These are phyloP conservation scores for Beauveria pseudobassiana DNA, from an alignment of 2,329 filamentous ascomycete species.

Conservation along the genomic window DNA sequence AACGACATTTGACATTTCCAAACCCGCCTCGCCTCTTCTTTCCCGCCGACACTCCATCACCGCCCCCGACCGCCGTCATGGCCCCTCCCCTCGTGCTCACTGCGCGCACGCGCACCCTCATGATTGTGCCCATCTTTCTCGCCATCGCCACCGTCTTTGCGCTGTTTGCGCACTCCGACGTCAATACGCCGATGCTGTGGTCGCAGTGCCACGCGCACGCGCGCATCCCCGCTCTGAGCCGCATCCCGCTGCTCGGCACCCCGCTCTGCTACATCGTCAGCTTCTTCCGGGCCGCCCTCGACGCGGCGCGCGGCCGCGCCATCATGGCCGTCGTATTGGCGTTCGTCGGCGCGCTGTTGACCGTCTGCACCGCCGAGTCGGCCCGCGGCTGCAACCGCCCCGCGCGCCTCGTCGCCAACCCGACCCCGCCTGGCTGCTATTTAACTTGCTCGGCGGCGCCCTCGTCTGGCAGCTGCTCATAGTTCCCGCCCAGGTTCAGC, in stretches of 20 bases:
- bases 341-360: slow-evolving; percentile 40
- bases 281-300: slow-evolving; percentile 39
- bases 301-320: slow-evolving; percentile 32
- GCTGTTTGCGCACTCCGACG: slow-evolving; percentile 40
- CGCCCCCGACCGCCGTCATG: not conserved
- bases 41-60: too few species aligned
- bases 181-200: slow-evolving; percentile 45
- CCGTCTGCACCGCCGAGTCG: slow-evolving; percentile 42
- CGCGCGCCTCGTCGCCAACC: slow-evolving; percentile 29
- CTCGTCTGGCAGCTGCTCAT: slow-evolving; percentile 46
- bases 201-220: slow-evolving; percentile 45
- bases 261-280: slow-evolving; percentile 42
- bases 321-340: slow-evolving; percentile 35
- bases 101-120: slow-evolving; percentile 40
- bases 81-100: slow-evolving; percentile 8
- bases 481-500: slow-evolving; percentile 40
- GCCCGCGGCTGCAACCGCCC: slow-evolving; percentile 34
- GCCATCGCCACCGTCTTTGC: slow-evolving; percentile 32
- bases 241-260: slow-evolving; percentile 37
- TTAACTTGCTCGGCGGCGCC: slow-evolving; percentile 41
- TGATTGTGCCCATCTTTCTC: slow-evolving; percentile 41
- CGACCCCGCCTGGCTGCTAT: slow-evolving; percentile 39
- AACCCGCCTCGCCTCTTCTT: too few species aligned
- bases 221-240: slow-evolving; percentile 36
- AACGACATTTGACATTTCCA: too few species aligned